phyloP scores from a whole-genome alignment of 768 basidiomycete genomes.

The Heimioporus sp. region DNA sequence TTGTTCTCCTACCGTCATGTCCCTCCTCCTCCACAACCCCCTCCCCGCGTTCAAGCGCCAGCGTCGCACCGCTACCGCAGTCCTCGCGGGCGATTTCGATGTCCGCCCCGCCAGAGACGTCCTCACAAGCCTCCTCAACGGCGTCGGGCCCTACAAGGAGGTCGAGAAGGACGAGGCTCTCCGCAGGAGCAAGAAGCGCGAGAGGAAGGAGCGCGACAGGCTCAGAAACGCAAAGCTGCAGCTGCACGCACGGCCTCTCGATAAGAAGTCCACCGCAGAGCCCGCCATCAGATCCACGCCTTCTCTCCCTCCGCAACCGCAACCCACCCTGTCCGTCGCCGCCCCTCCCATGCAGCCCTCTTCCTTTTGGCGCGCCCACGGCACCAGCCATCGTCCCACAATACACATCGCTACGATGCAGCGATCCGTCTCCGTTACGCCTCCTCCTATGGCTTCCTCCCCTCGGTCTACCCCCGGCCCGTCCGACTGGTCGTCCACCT shows the following conservation, averaged over 20 bases:
- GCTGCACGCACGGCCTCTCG: constrained; percentile 34
- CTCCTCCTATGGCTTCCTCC: constrained; percentile 64
- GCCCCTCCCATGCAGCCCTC: constrained; percentile 37
- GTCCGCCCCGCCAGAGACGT: constrained; percentile 65
- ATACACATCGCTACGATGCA: constrained; percentile 71
- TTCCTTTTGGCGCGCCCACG: constrained; percentile 63
- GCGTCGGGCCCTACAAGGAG: constrained; percentile 62
- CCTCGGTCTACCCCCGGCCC: constrained; percentile 75
- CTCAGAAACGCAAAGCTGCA: constrained; percentile 43
- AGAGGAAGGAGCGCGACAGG: constrained; percentile 45
- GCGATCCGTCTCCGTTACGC: constrained; percentile 72
- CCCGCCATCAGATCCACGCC: constrained; percentile 14
- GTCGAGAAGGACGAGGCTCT: constrained; percentile 61
- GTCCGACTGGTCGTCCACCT: constrained; percentile 69
- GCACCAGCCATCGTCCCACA: constrained; percentile 43
- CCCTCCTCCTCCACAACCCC: constrained; percentile 16
- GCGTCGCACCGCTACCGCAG: constrained; percentile 68
- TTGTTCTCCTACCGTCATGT: constrained; percentile 21
- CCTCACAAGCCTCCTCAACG: constrained; percentile 76
- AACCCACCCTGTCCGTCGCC: constrained; percentile 24
- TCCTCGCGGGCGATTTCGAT: constrained; percentile 77
- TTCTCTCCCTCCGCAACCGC: constrained; percentile 12
- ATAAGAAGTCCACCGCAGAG: constrained; percentile 29
- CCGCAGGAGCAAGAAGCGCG: constrained; percentile 53
- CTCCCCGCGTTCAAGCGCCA: constrained; percentile 32